phyloP scores from a whole-genome alignment of 352 stramenopile species.

The Poterioochromonas sp. region DNA sequence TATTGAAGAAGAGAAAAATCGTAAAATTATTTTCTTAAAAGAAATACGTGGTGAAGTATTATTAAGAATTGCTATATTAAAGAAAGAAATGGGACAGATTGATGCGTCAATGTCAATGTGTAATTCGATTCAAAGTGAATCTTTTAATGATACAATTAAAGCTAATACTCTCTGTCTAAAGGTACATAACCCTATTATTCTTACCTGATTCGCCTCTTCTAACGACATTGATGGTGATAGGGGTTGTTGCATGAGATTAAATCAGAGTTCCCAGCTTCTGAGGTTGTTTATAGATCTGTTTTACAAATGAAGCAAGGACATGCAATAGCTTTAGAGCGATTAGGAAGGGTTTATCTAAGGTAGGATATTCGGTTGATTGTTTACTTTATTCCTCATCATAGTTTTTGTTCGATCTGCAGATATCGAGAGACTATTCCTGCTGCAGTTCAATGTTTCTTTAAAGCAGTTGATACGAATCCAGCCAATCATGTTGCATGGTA shows the following conservation, averaged over 20 bases:
- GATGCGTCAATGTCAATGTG: conserved; percentile 17
- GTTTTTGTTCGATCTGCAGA: too few relatives aligned
- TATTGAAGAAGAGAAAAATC: not conserved
- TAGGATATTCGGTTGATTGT: too few relatives aligned
- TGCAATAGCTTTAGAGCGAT: conserved; percentile 8
- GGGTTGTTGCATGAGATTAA: conserved; percentile 18
- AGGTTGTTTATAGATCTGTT: conserved; percentile 25
- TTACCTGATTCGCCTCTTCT: too few relatives aligned
- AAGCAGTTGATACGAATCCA: conserved; percentile 20
- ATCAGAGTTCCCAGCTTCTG: conserved; percentile 14
- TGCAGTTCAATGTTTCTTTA: conserved; percentile 32
- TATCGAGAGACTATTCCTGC: conserved; percentile 32
- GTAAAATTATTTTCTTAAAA: conserved; percentile 5
- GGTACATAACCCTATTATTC: not conserved
- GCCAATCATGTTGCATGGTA: conserved; percentile 59
- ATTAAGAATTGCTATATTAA: conserved; percentile 25
- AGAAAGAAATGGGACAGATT: conserved; percentile 16
- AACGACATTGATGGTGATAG: not conserved
- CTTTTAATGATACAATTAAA: conserved; percentile 4
- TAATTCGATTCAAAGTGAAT: not conserved
- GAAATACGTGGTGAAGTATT: conserved; percentile 19
- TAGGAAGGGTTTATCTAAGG: conserved; percentile 23
- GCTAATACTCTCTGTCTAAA: conserved; percentile 23
- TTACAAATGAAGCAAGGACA: not conserved
- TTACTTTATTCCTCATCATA: too few relatives aligned